Evolutionary conservation across 2,329 filamentous ascomycete species (phyloP).

Genomic region (Neofusicoccum parvum): DNA sequence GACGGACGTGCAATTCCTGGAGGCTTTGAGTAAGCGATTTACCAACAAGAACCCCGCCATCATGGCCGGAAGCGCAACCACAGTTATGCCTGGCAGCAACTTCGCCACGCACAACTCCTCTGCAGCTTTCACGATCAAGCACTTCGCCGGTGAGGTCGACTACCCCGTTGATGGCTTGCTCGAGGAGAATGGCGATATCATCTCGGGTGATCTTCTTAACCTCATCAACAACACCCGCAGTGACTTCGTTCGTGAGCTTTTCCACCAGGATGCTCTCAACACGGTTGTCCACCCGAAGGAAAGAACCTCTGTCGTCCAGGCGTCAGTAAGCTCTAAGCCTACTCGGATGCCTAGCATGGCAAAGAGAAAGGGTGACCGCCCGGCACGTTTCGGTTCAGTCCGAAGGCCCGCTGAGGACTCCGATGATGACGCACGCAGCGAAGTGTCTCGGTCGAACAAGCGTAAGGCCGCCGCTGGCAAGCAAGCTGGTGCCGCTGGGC

Average conservation of each 20-base stretch:
- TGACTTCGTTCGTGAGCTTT: slow-evolving; percentile 84
- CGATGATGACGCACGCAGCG: slow-evolving; percentile 54
- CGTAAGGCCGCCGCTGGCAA: slow-evolving; percentile 42
- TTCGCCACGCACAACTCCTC: slow-evolving; percentile 81
- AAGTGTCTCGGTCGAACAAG: slow-evolving; percentile 43
- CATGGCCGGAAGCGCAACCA: slow-evolving; percentile 71
- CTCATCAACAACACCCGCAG: slow-evolving; percentile 86
- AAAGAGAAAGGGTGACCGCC: slow-evolving; percentile 68
- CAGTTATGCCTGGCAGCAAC: slow-evolving; percentile 82
- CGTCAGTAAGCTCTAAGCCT: slow-evolving; percentile 93
- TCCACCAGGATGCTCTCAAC: slow-evolving; percentile 93
- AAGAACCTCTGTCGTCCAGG: slow-evolving; percentile 88
- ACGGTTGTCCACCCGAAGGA: slow-evolving; percentile 94
- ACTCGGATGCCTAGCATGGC: slow-evolving; percentile 92
- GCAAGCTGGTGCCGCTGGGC: slow-evolving; percentile 86
- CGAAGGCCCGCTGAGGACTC: slow-evolving; percentile 41
- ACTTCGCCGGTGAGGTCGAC: slow-evolving; percentile 96
- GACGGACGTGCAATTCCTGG: slow-evolving; percentile 85
- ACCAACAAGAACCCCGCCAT: slow-evolving; percentile 94
- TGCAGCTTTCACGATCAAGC: slow-evolving; percentile 84
- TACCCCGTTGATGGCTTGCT: slow-evolving; percentile 85
- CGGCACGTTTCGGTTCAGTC: slow-evolving; percentile 48
- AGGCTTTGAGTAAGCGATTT: slow-evolving; percentile 89
- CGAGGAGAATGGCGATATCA: slow-evolving; percentile 94
- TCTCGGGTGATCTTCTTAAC: slow-evolving; percentile 94